Percentiles rank a stretch among this genome's conserved stretches.
These are phyloP conservation scores for Talaromyces thailandensis DNA, from an alignment of 495 filamentous ascomycete genomes.

Conservation along the genomic window DNA sequence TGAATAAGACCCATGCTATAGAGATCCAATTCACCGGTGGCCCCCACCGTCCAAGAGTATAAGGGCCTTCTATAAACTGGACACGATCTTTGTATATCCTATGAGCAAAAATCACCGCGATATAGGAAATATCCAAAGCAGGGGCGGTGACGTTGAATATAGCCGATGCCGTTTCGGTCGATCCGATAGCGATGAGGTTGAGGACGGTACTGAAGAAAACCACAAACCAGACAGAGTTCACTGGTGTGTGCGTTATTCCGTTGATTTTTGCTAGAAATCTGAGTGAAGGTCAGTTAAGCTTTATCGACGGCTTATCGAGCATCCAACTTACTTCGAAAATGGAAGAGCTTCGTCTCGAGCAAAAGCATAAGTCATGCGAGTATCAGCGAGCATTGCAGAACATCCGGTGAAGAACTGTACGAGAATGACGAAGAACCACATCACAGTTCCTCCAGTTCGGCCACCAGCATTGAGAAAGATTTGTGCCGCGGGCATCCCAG, in stretches of 20 bases:
- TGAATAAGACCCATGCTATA: slow-evolving; percentile 58
- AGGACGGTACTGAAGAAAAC: slow-evolving; percentile 52
- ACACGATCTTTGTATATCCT: slow-evolving; percentile 49
- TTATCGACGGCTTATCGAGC: not conserved
- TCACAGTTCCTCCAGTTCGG: slow-evolving; percentile 46
- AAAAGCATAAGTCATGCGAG: slow-evolving; percentile 67
- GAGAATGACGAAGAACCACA: slow-evolving; percentile 63
- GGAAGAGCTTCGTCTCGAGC: slow-evolving; percentile 61
- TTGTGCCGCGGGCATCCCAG: slow-evolving; percentile 60
- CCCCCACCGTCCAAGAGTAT: slow-evolving; percentile 53
- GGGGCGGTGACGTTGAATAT: slow-evolving; percentile 68
- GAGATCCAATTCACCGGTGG: slow-evolving; percentile 50
- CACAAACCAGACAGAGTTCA: slow-evolving; percentile 66
- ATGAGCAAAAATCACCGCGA: slow-evolving; percentile 59
- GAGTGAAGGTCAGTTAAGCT: not conserved
- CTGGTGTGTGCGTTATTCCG: slow-evolving; percentile 47
- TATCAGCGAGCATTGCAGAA: slow-evolving; percentile 62
- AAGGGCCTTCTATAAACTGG: slow-evolving; percentile 55
- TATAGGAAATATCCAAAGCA: slow-evolving; percentile 59
- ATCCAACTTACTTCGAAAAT: slow-evolving; percentile 44
- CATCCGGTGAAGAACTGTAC: slow-evolving; percentile 67
- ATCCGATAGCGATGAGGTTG: slow-evolving; percentile 60
- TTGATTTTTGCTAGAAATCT: slow-evolving; percentile 53
- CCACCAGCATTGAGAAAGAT: slow-evolving; percentile 65
- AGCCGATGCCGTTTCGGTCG: slow-evolving; percentile 54